These are phyloP conservation scores for Ambrosiella xylebori DNA, from an alignment of 2,329 filamentous ascomycete species.

Conservation along the genomic window DNA sequence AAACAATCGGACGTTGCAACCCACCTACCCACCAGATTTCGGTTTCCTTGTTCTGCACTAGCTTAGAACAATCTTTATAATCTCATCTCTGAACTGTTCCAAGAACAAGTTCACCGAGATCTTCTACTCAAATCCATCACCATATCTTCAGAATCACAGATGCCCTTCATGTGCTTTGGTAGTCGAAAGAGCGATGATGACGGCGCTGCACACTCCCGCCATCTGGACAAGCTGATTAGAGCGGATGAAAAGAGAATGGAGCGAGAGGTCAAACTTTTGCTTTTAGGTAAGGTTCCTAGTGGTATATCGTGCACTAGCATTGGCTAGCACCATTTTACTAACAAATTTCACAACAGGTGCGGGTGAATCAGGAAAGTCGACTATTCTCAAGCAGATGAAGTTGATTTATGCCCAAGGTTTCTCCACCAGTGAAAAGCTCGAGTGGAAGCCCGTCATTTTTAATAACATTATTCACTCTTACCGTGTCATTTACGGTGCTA, in stretches of 20 bases:
- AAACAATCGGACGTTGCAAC: no score
- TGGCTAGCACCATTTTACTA: conserved; percentile 4
- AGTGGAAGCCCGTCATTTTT: conserved; percentile 92
- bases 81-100: background rate
- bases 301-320: background rate
- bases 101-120: background rate
- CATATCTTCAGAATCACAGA: conserved; percentile 14
- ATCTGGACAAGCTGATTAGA: conserved; percentile 74
- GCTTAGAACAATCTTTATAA: background rate
- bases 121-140: background rate
- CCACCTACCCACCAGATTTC: no score
- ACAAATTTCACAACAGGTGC: conserved; percentile 43
- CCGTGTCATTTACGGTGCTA: conserved; percentile 76
- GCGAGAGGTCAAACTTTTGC: conserved; percentile 80
- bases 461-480: conserved; percentile 88
- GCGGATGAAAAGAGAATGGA: conserved; percentile 75
- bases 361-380: conserved; percentile 81
- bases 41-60: no score
- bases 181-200: conserved; percentile 33
- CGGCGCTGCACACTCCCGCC: conserved; percentile 41
- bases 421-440: conserved; percentile 71
- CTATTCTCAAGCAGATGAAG: conserved; percentile 97
- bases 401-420: conserved; percentile 92
- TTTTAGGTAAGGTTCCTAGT: conserved; percentile 50
- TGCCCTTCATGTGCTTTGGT: conserved; percentile 44